Evolutionary conservation across 2,329 filamentous ascomycete species (phyloP), one percentile per base, ranked within the genome.

Genomic region (Westerdykella aurantiaca): DNA sequence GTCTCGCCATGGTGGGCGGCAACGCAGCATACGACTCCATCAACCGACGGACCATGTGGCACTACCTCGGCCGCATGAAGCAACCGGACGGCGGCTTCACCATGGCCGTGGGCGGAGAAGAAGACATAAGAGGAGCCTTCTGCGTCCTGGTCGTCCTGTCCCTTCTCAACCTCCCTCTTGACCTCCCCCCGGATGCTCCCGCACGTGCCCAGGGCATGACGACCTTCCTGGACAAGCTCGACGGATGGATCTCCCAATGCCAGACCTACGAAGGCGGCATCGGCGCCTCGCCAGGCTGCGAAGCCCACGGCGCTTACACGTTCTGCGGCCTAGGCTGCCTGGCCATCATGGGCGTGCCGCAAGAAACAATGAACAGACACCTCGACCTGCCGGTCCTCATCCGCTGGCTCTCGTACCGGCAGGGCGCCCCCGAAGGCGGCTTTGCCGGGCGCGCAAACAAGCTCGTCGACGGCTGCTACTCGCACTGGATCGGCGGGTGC

Each of bases 231-330:
- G 82, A 83, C 47, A 79, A 81, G 23, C 78, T 97, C 22, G 83
- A 81, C 21, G 81, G 88, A 58, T 96, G 90, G 76, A 76, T 97
- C 38, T 80, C 82, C 35, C 75, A 78, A 69, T 96, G 91, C 85
- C 91, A 97, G 76, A 94, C 88, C 10, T 96, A 85, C 68, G 93
- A 98, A 72, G 93, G 93, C 51, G 93, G 93, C 39, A 89, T 98
- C 55, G 90, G 87, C 52, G 85, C 82, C 44, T 83, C 85, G 51
- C 93, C 90, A 41, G 85, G 84, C 47, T 83, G 85, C 51, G 93
- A 98, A 75, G 93, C 91, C 43, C 93, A 98, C 70, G 93, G 93
- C 48, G 93, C 88, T 51, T 98, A 97, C 71, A 88, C 91, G 21
- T 97, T 97, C 69, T 96, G 91, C 69, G 90, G 87, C 44, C 73